A percentile compares a stretch with the other conserved stretches of the same genome.
Conservation (phyloP, 164 flowering plant genomes). For the Magnolia kwangsiensis region DNA sequence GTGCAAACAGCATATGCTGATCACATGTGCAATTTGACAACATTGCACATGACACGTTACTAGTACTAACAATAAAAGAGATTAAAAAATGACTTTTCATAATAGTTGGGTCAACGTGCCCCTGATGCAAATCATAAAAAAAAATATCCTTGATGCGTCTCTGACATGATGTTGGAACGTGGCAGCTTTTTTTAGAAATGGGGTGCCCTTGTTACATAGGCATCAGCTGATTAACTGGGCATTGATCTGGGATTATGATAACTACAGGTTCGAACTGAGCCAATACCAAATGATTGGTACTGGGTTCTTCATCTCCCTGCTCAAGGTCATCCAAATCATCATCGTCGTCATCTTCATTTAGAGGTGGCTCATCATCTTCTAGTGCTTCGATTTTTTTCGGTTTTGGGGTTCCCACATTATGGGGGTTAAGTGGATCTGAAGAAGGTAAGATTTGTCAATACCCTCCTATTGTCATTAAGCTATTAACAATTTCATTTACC, state of each 20-base stretch:
- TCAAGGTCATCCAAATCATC: conserved; percentile 84
- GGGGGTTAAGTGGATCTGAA: conserved; percentile 68
- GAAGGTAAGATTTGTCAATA: neutral
- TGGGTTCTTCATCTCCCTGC: conserved; percentile 67
- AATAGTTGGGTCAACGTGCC: too few species aligned
- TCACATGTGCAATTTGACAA: too few species aligned
- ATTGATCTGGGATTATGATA: neutral
- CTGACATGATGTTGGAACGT: too few species aligned
- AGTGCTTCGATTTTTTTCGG: conserved; percentile 43
- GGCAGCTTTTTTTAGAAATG: too few species aligned
- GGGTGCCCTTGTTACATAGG: too few species aligned
- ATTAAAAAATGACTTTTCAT: too few species aligned
- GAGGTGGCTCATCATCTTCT: conserved; percentile 64
- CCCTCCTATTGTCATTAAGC: neutral
- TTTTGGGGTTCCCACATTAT: conserved; percentile 38
- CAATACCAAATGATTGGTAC: conserved; percentile 79
- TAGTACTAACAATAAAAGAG: too few species aligned
- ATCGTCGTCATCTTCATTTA: conserved; percentile 86
- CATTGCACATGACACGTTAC: too few species aligned
- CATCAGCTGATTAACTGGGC: too few species aligned
- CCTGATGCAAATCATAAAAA: too few species aligned
- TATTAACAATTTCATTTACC: neutral
- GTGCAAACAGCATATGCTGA: too few species aligned
- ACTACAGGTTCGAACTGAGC: conserved; percentile 63
- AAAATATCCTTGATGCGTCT: too few species aligned